Evolutionary conservation across 805 yeast genomes (phyloP), one percentile per base, ranked within the genome.

Genomic region (Candida maesae): DNA sequence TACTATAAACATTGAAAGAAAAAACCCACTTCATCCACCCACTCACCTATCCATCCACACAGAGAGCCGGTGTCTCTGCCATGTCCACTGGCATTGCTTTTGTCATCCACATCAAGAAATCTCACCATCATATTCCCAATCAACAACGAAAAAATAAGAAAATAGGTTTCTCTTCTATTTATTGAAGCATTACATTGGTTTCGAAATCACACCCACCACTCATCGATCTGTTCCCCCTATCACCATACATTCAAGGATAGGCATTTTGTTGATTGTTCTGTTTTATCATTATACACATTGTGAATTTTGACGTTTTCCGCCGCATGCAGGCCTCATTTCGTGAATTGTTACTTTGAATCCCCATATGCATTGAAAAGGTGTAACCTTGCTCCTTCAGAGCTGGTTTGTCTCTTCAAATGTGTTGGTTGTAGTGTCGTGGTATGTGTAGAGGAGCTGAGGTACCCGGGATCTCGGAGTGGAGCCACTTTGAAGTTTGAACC

Each of bases 301-400:
- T 35, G 35, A 36, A 36, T 26, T 30, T 18, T 18, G 13, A 24
- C 28, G 28, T 25, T 37, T 16, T 35, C 28, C 12, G 15, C 27
- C n/a, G n/a, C n/a, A n/a, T n/a, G n/a, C n/a, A n/a, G 39, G 33
- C 41, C 41, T 38, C 38, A 39, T 39, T 34, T 26, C 38, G 20
- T 24, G 19, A 34, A 9, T 13, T 28, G 8, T 21, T 7, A 21
- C 7, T 8, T 25, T 25, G 11, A 13, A 25, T 21, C 7, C 24
- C 10, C 24, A 7, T 21, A 21, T 7, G 10, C 10, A 8, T 10
- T 21, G 24, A 21, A 10, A 21, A 10, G 7, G 5, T n/a, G 12
- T 25, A n/a, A 12, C 5, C 28, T 25, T 25, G 28, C n/a, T n/a
- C n/a, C n/a, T n/a, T n/a, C n/a, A n/a, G n/a, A n/a, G n/a, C n/a